Evolutionary conservation across 2,329 filamentous ascomycete genomes (phyloP).

Genomic region (Pseudogymnoascus pannorum): DNA sequence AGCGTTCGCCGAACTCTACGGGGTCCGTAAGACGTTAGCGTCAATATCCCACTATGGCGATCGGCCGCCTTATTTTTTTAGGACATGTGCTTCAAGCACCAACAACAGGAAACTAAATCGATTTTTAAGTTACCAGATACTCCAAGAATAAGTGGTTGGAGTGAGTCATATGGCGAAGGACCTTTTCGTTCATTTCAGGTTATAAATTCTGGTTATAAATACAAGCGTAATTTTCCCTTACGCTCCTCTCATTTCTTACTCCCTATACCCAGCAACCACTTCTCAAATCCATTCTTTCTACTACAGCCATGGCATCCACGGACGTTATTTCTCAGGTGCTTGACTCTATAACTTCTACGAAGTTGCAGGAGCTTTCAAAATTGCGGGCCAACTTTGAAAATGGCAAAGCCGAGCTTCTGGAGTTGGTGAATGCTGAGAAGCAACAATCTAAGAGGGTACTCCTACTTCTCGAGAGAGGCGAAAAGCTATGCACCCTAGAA

Average conservation of each 20-base stretch:
- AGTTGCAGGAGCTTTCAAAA: slow-evolving; percentile 46
- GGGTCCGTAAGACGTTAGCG: not conserved
- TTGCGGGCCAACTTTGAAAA: slow-evolving; percentile 41
- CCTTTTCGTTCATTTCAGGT: not conserved
- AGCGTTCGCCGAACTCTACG: not conserved
- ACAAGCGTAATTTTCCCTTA: not conserved
- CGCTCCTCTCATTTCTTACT: not conserved
- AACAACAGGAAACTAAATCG: not conserved
- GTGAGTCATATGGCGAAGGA: not conserved
- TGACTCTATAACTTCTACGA: slow-evolving; percentile 46
- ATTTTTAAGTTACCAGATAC: not conserved
- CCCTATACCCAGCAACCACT: not conserved
- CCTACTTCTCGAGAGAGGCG: slow-evolving; percentile 31
- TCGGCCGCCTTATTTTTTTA: not conserved
- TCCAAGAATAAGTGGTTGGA: not conserved
- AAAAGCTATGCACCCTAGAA: slow-evolving; percentile 29
- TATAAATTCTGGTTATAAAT: not conserved
- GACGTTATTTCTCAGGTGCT: slow-evolving; percentile 43
- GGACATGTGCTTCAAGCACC: not conserved
- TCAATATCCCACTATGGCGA: not conserved
- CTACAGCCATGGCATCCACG: slow-evolving; percentile 28
- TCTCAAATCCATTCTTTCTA: not conserved
- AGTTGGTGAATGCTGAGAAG: slow-evolving; percentile 23
- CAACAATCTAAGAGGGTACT: slow-evolving; percentile 29
- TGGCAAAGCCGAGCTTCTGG: slow-evolving; percentile 36